Conservation (phyloP, 2,329 filamentous ascomycete species). For the Pezicula neosporulosa region DNA sequence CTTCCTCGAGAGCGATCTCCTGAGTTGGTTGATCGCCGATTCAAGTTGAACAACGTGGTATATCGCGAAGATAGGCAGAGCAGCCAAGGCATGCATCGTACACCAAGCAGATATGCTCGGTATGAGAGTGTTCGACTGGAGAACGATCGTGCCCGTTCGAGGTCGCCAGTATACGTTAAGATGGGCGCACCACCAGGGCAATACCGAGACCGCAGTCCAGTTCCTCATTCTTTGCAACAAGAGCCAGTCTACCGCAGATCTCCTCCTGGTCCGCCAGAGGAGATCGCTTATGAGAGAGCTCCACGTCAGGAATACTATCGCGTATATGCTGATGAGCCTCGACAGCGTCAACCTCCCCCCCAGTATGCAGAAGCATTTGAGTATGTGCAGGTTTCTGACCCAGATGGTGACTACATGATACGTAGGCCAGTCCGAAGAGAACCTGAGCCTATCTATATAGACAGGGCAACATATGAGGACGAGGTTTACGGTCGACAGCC, state of each 20-base stretch:
- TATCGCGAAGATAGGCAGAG: conserved; percentile 29
- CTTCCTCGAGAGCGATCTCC: conserved; percentile 23
- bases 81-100: conserved; percentile 21
- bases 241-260: conserved; percentile 28
- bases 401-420: conserved; percentile 43
- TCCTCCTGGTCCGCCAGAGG: conserved; percentile 17
- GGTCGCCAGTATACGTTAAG: conserved; percentile 31
- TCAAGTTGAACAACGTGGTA: conserved; percentile 27
- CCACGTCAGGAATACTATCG: conserved; percentile 31
- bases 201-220: conserved; percentile 30
- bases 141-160: conserved; percentile 28
- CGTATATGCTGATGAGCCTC: conserved; percentile 28
- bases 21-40: conserved; percentile 28
- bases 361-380: conserved; percentile 35
- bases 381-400: conserved; percentile 41
- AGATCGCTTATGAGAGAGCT: conserved; percentile 26
- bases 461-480: conserved; percentile 19
- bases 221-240: conserved; percentile 16
- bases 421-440: conserved; percentile 36
- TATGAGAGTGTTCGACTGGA: conserved; percentile 30
- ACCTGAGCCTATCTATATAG: conserved; percentile 25
- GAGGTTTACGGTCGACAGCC: conserved; percentile 21
- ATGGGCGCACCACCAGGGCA: conserved; percentile 20
- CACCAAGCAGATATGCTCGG: conserved; percentile 28
- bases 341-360: conserved; percentile 22